phyloP scores from a whole-genome alignment of 352 stramenopile genomes.

The Globisporangium echinulatum region DNA sequence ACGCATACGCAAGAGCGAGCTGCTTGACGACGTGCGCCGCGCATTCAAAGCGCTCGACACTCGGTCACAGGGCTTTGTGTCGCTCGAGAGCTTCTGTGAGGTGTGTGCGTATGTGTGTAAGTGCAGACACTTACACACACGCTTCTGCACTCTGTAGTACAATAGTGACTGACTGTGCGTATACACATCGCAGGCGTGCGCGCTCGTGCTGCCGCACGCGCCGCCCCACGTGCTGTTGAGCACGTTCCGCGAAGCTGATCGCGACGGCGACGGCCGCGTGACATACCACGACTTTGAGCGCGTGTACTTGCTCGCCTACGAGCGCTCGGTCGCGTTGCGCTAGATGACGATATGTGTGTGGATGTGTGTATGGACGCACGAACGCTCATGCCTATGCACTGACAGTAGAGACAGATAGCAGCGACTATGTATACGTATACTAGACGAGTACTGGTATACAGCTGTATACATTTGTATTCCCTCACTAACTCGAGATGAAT shows the following conservation, averaged over 20 bases:
- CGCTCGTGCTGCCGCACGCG: constrained; percentile 29
- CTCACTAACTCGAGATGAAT: constrained; percentile 37
- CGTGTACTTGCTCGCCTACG: constrained; percentile 2
- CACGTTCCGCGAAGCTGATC: constrained; percentile 48
- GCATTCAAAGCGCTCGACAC: constrained; percentile 65
- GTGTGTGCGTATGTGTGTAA: constrained; percentile 7
- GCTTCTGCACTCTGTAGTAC: background rate
- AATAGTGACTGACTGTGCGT: background rate
- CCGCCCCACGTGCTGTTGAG: constrained; percentile 24
- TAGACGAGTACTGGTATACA: too few species aligned
- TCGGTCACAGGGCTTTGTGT: constrained; percentile 53
- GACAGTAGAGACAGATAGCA: too few species aligned
- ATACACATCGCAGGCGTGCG: constrained; percentile 20
- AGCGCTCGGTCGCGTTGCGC: background rate
- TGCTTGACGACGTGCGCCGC: constrained; percentile 47
- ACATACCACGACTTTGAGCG: constrained; percentile 15
- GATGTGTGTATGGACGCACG: too few species aligned
- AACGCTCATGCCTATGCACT: too few species aligned
- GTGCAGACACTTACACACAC: background rate
- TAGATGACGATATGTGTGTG: too few species aligned
- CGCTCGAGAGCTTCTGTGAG: constrained; percentile 44
- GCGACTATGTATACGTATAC: too few species aligned
- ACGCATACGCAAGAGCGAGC: constrained; percentile 33
- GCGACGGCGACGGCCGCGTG: constrained; percentile 35
- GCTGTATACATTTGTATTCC: too few species aligned